Conservation (phyloP, 2,329 filamentous ascomycete genomes). For the Cercospora sojina region DNA sequence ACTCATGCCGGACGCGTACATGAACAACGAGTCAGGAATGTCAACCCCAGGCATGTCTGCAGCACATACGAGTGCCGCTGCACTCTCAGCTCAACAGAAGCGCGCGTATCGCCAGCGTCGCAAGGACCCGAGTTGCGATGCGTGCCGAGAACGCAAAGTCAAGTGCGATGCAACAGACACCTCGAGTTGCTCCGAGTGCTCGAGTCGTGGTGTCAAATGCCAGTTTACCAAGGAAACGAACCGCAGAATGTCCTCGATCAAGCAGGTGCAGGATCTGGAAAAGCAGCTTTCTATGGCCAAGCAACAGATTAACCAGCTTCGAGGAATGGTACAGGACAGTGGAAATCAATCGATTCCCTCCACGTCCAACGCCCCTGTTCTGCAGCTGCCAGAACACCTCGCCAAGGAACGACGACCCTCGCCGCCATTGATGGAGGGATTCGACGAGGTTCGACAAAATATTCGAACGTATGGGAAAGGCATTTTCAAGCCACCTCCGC, state of each 20-base stretch:
- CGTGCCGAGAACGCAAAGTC: constrained; percentile 79
- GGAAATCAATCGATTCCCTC: constrained; percentile 44
- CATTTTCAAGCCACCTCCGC: constrained; percentile 74
- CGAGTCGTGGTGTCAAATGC: constrained; percentile 92
- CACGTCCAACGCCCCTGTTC: constrained; percentile 29
- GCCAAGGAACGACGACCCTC: constrained; percentile 60
- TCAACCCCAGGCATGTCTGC: constrained; percentile 35
- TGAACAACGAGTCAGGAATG: constrained; percentile 30
- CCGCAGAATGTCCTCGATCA: constrained; percentile 97
- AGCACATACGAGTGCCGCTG: constrained; percentile 43
- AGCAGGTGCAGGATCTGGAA: constrained; percentile 96
- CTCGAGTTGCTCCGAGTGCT: constrained; percentile 94
- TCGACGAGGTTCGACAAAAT: constrained; percentile 69
- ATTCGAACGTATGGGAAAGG: constrained; percentile 72
- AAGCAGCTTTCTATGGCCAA: constrained; percentile 80
- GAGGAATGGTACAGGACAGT: constrained; percentile 59
- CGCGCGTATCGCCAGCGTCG: constrained; percentile 89
- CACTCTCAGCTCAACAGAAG: constrained; percentile 71
- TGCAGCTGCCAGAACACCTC: constrained; percentile 38
- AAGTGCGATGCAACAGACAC: constrained; percentile 96
- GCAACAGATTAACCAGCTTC: constrained; percentile 74
- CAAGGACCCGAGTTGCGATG: constrained; percentile 97
- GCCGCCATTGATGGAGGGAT: constrained; percentile 63
- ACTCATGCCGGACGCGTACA: constrained; percentile 34
- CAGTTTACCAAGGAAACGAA: constrained; percentile 99